Evolutionary conservation across 495 filamentous ascomycete species (phyloP).

Genomic region (Geoglossum glabrum): DNA sequence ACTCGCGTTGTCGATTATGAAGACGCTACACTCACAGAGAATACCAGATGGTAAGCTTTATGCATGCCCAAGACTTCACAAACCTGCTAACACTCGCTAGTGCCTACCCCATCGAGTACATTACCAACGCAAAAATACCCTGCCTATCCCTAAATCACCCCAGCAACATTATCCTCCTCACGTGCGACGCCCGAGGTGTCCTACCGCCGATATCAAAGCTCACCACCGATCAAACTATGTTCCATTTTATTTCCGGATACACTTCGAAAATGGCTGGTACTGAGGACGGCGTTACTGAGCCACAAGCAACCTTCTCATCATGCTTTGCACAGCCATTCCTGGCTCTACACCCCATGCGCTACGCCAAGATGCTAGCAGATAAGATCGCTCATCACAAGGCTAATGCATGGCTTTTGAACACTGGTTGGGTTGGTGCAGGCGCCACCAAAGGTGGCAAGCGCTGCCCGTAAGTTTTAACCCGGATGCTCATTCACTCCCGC

Average conservation of each 20-base stretch:
- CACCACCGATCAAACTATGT: slow-evolving; percentile 91
- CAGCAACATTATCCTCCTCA: slow-evolving; percentile 91
- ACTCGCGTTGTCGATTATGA: slow-evolving; percentile 89
- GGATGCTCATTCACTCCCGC: background rate
- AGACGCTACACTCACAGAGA: slow-evolving; percentile 85
- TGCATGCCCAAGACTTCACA: background rate
- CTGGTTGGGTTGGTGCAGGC: slow-evolving; percentile 94
- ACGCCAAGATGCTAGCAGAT: slow-evolving; percentile 91
- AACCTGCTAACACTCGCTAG: slow-evolving; percentile 11
- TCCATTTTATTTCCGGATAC: slow-evolving; percentile 99
- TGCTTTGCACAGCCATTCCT: slow-evolving; percentile 99
- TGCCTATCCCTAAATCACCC: slow-evolving; percentile 77
- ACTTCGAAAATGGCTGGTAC: slow-evolving; percentile 99
- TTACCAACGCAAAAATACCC: slow-evolving; percentile 94
- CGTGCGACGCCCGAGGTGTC: slow-evolving; percentile 93
- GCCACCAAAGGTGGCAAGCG: slow-evolving; percentile 90
- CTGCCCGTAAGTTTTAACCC: slow-evolving; percentile 39
- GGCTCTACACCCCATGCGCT: slow-evolving; percentile 96
- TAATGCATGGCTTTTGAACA: slow-evolving; percentile 98
- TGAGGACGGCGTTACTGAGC: slow-evolving; percentile 89
- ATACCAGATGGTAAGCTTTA: slow-evolving; percentile 55
- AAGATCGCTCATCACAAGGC: slow-evolving; percentile 91
- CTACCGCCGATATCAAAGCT: slow-evolving; percentile 97
- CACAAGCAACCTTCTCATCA: slow-evolving; percentile 94
- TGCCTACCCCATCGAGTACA: slow-evolving; percentile 98